phyloP scores from a whole-genome alignment of 805 yeast species.

The Kazachstania kunashirensis region DNA sequence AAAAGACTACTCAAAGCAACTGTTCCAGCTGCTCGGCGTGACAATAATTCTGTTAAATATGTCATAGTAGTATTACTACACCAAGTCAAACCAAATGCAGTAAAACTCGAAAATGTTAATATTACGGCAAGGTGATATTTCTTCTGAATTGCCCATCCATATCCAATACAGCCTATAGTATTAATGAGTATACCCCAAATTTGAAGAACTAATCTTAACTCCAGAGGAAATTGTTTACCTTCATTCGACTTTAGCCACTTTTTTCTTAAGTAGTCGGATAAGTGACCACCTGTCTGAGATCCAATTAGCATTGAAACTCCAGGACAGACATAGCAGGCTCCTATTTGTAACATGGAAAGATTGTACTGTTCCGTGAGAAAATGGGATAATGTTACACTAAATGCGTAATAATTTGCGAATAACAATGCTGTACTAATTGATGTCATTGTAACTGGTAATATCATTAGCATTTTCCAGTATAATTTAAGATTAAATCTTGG shows the following conservation, averaged over 20 bases:
- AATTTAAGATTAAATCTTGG: slow-evolving; percentile 35
- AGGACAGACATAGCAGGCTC: slow-evolving; percentile 44
- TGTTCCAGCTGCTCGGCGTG: slow-evolving; percentile 42
- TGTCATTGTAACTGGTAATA: slow-evolving; percentile 37
- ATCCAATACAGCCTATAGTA: slow-evolving; percentile 38
- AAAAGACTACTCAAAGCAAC: slow-evolving; percentile 46
- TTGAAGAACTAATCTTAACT: slow-evolving; percentile 37
- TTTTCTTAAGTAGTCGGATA: slow-evolving; percentile 35
- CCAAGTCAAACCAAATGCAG: slow-evolving; percentile 49
- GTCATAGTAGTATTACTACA: slow-evolving; percentile 45
- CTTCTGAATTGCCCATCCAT: slow-evolving; percentile 43
- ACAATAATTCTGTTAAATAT: slow-evolving; percentile 41
- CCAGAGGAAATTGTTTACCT: slow-evolving; percentile 34
- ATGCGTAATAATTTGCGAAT: slow-evolving; percentile 47
- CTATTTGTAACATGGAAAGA: slow-evolving; percentile 30
- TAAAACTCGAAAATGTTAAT: slow-evolving; percentile 36
- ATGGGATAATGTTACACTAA: slow-evolving; percentile 41
- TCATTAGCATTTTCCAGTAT: slow-evolving; percentile 32
- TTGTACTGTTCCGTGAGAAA: slow-evolving; percentile 32
- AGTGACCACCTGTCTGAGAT: slow-evolving; percentile 39
- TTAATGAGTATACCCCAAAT: slow-evolving; percentile 35
- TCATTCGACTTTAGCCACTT: slow-evolving; percentile 23
- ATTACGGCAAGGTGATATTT: slow-evolving; percentile 33
- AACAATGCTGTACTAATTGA: slow-evolving; percentile 40
- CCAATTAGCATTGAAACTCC: slow-evolving; percentile 42